Base-by-base conservation (phyloP, 2,329 filamentous ascomycete genomes). In the Tolypocladium amazonense region DNA sequence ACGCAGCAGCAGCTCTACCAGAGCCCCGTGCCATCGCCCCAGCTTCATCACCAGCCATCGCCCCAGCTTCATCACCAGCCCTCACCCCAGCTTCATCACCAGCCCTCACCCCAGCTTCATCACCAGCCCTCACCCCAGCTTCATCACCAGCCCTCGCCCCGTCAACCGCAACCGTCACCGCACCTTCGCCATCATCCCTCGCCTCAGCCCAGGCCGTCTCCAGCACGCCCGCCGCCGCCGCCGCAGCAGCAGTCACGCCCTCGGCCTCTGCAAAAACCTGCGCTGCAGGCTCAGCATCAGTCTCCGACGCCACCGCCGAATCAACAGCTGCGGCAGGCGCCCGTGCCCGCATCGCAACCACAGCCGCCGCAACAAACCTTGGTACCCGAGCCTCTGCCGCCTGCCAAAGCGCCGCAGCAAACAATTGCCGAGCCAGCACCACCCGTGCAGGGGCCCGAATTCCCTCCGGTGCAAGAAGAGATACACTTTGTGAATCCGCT, bases 401-500 rank as follows among this genome's bases (percentile, higher is more conserved):
- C 50, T 15, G 56, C 37, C 9, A 56, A 38, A 15, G 58, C 59
- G 39, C 37, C 58, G 15, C 43, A 61, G 56, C 57, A 60, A 60
- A 35, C 59, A 39, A 30, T 59, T 11, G 55, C 41, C 52, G 54
- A 59, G 15, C 25, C 47, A 11, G 54, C 47, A 30, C 54, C 59
- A 41, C 53, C 45, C 15, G 58, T 59, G 11, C 57, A 59, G 9
- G 55, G 53, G 18, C 56, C 59, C 56, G 60, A 55, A 33, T 33
- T 41, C 14, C 39, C 30, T 20, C 56, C 60, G 12, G 39, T 58
- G 37, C 59, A 57, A 23, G 60, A 66, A 39, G 59, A 62, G 20
- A 56, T 70, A 57, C 67, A 72, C 53, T 75, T 72, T 64, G 74
- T 76, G 41, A 76, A 74, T 50, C 64, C 74, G 47, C 71, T 74